Evolutionary conservation across 352 stramenopile genomes (phyloP), one percentile per base, ranked within the genome.

Genomic region (Phytophthora idaei): DNA sequence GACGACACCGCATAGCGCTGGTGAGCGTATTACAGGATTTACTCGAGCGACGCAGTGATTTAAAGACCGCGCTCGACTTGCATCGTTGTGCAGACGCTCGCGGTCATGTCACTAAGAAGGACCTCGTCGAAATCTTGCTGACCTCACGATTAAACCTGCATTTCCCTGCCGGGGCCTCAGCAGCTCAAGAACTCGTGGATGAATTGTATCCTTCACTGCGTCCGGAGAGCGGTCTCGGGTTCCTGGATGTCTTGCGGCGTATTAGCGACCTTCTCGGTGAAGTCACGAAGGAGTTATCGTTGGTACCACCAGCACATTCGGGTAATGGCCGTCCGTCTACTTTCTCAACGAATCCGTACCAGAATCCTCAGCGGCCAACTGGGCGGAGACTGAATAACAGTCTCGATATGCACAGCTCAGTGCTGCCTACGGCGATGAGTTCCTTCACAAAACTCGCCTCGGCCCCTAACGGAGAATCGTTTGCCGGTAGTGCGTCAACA

Each of bases 1-100:
- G 62, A n/a, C 60, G 60, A 10, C 65, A 81, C 17, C 73, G 70
- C 2, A 55, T 88, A 5, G 70, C 74, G 9, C 44, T 88, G 15
- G 75, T 93, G 28, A 68, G 73, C 2, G 78, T 92, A 14, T 65
- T 93, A 5, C 80, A 93, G 28, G 84, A 92, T 65, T 57, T 93
- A 25, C 71, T 93, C 0, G 85, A 93, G 47, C 78, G 80, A 29
- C 85, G 85, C 7, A 75, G 80, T 17, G 83, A 92, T 17, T 69
- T 93, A 15, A 93, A 93, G 61, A 90, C 72, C 36, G 81, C 84
- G 4, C 74, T 93, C 29, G 84, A 92, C 44, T 59, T 92, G 28
- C 78, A 92, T 44, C 81, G 76, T 4, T 65, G 78, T 27, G 71
- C 81, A 8, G 81, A 90, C 59, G 72, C 78, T 47, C 80, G 87